Evolutionary conservation across 1,139 yeast species (phyloP).

Genomic region (Taphrina communis): DNA sequence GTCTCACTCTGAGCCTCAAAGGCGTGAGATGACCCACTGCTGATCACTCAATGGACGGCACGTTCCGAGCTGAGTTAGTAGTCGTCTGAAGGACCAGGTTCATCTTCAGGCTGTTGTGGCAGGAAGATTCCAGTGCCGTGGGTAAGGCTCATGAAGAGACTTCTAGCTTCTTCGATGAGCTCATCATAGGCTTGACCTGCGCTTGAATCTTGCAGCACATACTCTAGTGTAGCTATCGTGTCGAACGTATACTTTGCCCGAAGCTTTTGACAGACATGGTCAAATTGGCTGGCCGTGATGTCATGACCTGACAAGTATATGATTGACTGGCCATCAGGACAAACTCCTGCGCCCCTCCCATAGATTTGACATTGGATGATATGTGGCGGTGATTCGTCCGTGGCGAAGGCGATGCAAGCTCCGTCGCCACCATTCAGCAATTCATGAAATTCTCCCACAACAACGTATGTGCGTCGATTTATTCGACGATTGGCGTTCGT

Average conservation of each 20-base stretch:
- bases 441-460: slow-evolving; percentile 20
- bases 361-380: slow-evolving; percentile 87
- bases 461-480: slow-evolving; percentile 1
- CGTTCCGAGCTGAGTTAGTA: slow-evolving; percentile 1
- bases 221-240: slow-evolving; percentile 2
- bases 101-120: slow-evolving; percentile 7
- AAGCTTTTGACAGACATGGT: neutral
- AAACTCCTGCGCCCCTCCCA: slow-evolving; percentile 88
- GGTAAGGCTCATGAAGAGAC: slow-evolving; percentile 6
- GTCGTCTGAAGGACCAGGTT: neutral
- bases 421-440: slow-evolving; percentile 68
- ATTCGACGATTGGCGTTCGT: neutral
- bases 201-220: neutral
- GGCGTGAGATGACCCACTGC: neutral
- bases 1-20: neutral
- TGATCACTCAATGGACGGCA: neutral
- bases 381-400: slow-evolving; percentile 67
- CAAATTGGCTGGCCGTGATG: slow-evolving; percentile 2
- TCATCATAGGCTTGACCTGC: slow-evolving; percentile 10
- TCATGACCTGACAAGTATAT: slow-evolving; percentile 74
- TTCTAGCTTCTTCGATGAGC: slow-evolving; percentile 10
- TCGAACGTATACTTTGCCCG: neutral
- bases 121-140: neutral
- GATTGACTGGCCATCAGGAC: slow-evolving; percentile 84
- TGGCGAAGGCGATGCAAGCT: slow-evolving; percentile 93